These are phyloP conservation scores for Phialophora tarda DNA, from an alignment of 2,329 filamentous ascomycete genomes.

Conservation along the genomic window DNA sequence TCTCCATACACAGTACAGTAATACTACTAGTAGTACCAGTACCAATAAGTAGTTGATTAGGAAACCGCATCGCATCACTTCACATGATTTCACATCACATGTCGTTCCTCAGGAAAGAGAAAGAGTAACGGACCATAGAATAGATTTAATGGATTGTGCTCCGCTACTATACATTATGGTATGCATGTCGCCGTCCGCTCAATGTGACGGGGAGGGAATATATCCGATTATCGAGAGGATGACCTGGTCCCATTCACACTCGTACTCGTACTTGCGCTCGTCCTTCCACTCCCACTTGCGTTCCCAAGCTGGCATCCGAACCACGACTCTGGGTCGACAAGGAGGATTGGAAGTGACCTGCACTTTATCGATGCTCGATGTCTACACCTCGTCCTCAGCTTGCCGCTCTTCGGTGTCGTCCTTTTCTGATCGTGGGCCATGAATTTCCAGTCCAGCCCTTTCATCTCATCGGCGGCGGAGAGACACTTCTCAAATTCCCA, in stretches of 20 bases:
- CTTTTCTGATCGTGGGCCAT: too few species aligned
- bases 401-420: too few species aligned
- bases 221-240: too few species aligned
- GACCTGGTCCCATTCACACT: too few species aligned
- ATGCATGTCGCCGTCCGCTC: too few species aligned
- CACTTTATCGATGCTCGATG: neutral
- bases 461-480: neutral
- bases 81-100: too few species aligned
- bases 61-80: neutral
- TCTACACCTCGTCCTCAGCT: neutral
- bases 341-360: neutral
- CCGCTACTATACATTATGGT: neutral
- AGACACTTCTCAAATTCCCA: neutral
- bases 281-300: neutral
- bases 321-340: conserved; percentile 3
- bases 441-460: neutral
- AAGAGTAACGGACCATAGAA: too few species aligned
- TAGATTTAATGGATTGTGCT: neutral
- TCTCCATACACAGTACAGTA: too few species aligned
- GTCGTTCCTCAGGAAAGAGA: too few species aligned
- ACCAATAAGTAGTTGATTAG: neutral
- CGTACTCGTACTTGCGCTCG: too few species aligned
- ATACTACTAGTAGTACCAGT: too few species aligned
- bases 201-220: too few species aligned
- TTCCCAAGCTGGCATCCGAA: conserved; percentile 7